phyloP scores from a whole-genome alignment of 2,329 filamentous ascomycete genomes.

The Fusarium anthophilum region DNA sequence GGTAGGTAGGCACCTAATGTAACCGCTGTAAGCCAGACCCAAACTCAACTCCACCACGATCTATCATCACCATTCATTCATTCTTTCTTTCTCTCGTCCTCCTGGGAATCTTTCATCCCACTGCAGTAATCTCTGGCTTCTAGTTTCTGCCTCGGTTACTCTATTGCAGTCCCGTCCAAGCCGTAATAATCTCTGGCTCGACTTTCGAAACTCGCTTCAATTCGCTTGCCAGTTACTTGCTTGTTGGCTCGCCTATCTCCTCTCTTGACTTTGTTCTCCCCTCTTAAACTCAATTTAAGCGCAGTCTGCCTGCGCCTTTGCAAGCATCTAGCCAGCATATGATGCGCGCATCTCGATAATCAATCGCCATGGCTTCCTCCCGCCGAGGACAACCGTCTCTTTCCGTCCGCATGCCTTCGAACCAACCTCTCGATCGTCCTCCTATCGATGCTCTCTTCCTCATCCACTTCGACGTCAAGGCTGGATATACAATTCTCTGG shows the following conservation, averaged over 20 bases:
- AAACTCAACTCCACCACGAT: slow-evolving; percentile 25
- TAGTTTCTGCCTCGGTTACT: not conserved
- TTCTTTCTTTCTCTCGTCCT: not conserved
- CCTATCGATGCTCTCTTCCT: slow-evolving; percentile 81
- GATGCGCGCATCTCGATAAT: slow-evolving; percentile 43
- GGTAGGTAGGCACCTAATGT: slow-evolving; percentile 29
- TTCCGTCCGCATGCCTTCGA: slow-evolving; percentile 49
- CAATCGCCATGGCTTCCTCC: slow-evolving; percentile 52
- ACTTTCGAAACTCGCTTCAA: not conserved
- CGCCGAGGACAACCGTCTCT: slow-evolving; percentile 53
- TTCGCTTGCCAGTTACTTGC: not conserved
- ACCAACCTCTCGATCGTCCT: slow-evolving; percentile 46
- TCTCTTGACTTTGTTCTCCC: slow-evolving; percentile 6
- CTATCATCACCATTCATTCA: slow-evolving; percentile 22
- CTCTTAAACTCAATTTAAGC: slow-evolving; percentile 9
- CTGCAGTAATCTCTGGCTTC: not conserved
- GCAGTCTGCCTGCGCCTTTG: slow-evolving; percentile 1
- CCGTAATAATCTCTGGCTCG: not conserved
- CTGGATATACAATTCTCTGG: slow-evolving; percentile 92
- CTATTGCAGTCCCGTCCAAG: not conserved
- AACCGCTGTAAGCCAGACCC: slow-evolving; percentile 39
- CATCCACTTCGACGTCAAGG: slow-evolving; percentile 91
- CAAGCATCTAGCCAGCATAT: slow-evolving; percentile 25
- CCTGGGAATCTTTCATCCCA: not conserved
- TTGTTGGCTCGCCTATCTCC: slow-evolving; percentile 6